Percentiles rank a stretch among this genome's conserved stretches.
phyloP scores from a whole-genome alignment of 148 eudicot genomes.

The Camellia japonica region DNA sequence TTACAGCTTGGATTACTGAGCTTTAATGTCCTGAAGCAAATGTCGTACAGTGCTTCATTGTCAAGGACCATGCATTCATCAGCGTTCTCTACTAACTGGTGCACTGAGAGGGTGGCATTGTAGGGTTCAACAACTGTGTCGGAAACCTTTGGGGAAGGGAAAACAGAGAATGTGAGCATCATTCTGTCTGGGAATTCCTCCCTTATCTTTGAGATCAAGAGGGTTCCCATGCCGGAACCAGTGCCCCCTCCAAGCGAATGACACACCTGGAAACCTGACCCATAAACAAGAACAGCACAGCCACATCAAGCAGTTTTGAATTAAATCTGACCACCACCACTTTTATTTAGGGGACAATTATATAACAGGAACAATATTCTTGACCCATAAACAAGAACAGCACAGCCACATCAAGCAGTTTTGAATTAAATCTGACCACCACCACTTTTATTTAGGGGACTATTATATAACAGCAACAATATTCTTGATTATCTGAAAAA shows the following conservation, averaged over 20 bases:
- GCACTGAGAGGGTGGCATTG: constrained; percentile 82
- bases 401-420: constrained; percentile 1
- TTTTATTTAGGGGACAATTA: not conserved
- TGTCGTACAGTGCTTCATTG: constrained; percentile 80
- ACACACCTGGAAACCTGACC: constrained; percentile 73
- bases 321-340: not conserved
- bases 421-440: not conserved
- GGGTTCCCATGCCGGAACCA: constrained; percentile 86
- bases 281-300: not conserved
- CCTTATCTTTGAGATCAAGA: constrained; percentile 73
- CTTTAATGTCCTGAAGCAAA: constrained; percentile 74
- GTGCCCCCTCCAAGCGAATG: constrained; percentile 89
- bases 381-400: not conserved
- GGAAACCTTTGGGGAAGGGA: constrained; percentile 75
- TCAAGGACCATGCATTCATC: constrained; percentile 88
- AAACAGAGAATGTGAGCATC: constrained; percentile 81
- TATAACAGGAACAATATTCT: too few species aligned
- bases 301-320: not conserved
- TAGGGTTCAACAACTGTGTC: constrained; percentile 84
- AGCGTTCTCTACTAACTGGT: constrained; percentile 78
- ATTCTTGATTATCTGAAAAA: too few species aligned
- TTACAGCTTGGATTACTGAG: constrained; percentile 28
- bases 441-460: not conserved
- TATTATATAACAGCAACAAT: too few species aligned
- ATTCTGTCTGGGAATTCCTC: constrained; percentile 83